These are phyloP conservation scores for Eutypella sp. DNA, from an alignment of 2,329 filamentous ascomycete genomes.

Conservation along the genomic window DNA sequence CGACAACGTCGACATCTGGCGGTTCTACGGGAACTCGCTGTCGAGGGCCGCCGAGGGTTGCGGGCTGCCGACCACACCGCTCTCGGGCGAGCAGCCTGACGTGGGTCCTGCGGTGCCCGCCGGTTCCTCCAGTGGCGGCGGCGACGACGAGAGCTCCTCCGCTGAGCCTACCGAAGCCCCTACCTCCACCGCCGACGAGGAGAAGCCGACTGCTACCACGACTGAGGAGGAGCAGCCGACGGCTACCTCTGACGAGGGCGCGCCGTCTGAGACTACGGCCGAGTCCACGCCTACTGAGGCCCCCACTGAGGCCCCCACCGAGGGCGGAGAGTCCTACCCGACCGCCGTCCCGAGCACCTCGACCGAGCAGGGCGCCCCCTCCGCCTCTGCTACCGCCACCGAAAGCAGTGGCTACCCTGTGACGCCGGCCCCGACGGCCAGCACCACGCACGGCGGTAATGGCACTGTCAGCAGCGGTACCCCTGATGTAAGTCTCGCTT, in stretches of 20 bases:
- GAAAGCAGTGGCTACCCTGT: no score
- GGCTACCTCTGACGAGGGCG: not conserved
- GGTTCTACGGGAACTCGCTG: slow-evolving; percentile 35
- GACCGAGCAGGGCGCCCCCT: slow-evolving; percentile 1
- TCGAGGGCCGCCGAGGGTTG: slow-evolving; percentile 28
- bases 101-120: slow-evolving; percentile 12
- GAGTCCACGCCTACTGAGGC: not conserved
- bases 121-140: no score
- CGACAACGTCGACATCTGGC: slow-evolving; percentile 39
- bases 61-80: slow-evolving; percentile 18
- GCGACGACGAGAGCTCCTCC: no score
- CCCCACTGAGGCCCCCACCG: not conserved
- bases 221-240: slow-evolving; percentile 3
- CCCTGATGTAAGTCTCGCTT: slow-evolving; percentile 4
- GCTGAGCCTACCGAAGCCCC: slow-evolving; percentile 2
- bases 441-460: not conserved
- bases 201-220: not conserved
- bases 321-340: not conserved
- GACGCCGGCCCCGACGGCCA: slow-evolving; percentile 5
- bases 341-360: not conserved
- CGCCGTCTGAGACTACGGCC: not conserved
- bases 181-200: not conserved
- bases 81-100: slow-evolving; percentile 13
- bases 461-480: slow-evolving; percentile 11
- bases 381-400: slow-evolving; percentile 4